Conservation (phyloP, 1,139 yeast genomes). For the Komagataea norvegica region DNA sequence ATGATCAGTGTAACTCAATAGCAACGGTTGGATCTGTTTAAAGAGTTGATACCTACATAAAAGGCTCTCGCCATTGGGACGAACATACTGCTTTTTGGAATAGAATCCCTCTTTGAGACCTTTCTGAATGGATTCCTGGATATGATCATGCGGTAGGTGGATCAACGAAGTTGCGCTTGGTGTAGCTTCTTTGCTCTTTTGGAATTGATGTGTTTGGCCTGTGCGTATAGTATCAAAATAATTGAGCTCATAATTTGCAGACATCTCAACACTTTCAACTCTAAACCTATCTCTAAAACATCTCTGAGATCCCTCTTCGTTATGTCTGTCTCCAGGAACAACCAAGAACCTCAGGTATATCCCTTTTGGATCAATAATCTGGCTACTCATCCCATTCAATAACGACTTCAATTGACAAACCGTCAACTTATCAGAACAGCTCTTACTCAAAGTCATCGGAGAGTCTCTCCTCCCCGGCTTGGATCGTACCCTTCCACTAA, state of each 20-base stretch:
- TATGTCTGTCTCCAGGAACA: constrained; percentile 38
- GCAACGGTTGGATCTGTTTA: constrained; percentile 17
- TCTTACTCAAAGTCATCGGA: constrained; percentile 62
- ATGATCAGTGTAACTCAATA: constrained; percentile 19
- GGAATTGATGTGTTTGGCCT: constrained; percentile 27
- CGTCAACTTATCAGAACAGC: constrained; percentile 83
- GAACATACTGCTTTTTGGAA: constrained; percentile 41
- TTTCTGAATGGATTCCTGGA: constrained; percentile 43
- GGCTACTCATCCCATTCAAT: constrained; percentile 45
- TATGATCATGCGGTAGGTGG: constrained; percentile 29
- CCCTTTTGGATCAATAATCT: constrained; percentile 36
- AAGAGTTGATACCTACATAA: constrained; percentile 34
- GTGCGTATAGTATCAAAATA: constrained; percentile 8
- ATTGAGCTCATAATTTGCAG: constrained; percentile 4
- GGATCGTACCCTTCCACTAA: constrained; percentile 68
- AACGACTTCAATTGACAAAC: constrained; percentile 60
- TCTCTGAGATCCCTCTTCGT: constrained; percentile 40
- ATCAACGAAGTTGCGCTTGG: constrained; percentile 38
- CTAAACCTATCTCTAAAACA: constrained; percentile 41
- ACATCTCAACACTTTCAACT: background rate
- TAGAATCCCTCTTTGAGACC: constrained; percentile 52
- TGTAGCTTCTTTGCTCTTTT: constrained; percentile 24
- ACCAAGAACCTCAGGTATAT: constrained; percentile 52
- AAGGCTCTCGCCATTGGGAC: constrained; percentile 41
- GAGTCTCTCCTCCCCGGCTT: constrained; percentile 90